Evolutionary conservation across 129 eudicot species (phyloP).

Genomic region (Lactuca sativa): DNA sequence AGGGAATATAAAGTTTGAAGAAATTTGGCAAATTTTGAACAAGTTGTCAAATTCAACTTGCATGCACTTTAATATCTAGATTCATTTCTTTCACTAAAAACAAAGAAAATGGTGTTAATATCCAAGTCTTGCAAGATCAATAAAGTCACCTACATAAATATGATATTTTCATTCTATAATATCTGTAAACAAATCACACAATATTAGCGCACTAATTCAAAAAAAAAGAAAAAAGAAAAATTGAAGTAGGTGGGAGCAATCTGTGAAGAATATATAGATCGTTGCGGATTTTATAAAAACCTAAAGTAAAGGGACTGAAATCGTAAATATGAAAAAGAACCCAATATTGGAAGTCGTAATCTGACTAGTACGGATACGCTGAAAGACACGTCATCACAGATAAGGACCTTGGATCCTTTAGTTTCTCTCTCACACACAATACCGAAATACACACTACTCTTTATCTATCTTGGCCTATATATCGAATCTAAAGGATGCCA

Average conservation of each 20-base stretch:
- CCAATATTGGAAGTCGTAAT: not conserved
- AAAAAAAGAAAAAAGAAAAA: too few species aligned
- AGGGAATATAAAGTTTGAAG: not conserved
- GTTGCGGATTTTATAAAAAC: not conserved
- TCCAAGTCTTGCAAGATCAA: not conserved
- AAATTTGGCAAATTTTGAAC: not conserved
- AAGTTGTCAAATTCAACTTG: constrained; percentile 12
- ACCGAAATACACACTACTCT: constrained; percentile 17
- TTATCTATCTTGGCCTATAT: constrained; percentile 7
- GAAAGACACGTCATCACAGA: constrained; percentile 33
- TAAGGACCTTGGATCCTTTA: constrained; percentile 27
- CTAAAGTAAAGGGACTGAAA: not conserved
- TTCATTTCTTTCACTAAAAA: not conserved
- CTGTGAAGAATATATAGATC: not conserved
- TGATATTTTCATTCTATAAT: not conserved
- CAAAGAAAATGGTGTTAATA: not conserved
- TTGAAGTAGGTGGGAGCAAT: not conserved
- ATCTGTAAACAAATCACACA: not conserved
- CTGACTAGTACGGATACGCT: constrained; percentile 29
- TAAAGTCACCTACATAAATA: not conserved
- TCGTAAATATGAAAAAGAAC: not conserved
- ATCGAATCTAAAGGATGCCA: constrained; percentile 20
- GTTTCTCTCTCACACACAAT: constrained; percentile 26
- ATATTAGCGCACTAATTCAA: too few species aligned
- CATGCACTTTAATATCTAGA: not conserved